phyloP scores from a whole-genome alignment of 2,329 filamentous ascomycete species.

The Aspergillus hiratsukae region DNA sequence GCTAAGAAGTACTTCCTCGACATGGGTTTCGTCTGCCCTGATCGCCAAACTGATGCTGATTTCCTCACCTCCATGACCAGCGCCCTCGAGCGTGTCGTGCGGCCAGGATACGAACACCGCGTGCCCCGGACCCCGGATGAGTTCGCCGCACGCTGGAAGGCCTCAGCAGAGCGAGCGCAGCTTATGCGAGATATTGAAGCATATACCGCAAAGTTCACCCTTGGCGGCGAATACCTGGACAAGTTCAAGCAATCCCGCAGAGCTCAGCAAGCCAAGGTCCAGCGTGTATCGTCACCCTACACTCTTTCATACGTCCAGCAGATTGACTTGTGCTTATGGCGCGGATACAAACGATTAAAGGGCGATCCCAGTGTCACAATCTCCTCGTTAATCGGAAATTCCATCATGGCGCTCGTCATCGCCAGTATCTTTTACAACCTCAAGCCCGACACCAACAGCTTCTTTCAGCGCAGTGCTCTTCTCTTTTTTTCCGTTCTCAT shows the following conservation, averaged over 20 bases:
- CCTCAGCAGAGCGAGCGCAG: constrained; percentile 40
- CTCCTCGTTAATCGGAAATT: constrained; percentile 60
- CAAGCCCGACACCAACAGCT: constrained; percentile 57
- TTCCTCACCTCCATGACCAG: constrained; percentile 66
- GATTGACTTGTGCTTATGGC: constrained; percentile 68
- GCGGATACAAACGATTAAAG: constrained; percentile 67
- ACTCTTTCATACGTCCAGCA: constrained; percentile 74
- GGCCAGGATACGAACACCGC: constrained; percentile 54
- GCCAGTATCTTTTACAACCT: constrained; percentile 75
- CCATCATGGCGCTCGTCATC: constrained; percentile 68
- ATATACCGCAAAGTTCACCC: constrained; percentile 22
- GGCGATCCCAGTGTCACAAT: constrained; percentile 70
- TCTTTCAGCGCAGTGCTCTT: constrained; percentile 70
- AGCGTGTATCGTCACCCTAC: constrained; percentile 67
- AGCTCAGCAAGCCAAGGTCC: constrained; percentile 32
- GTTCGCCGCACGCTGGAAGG: constrained; percentile 54
- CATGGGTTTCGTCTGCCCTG: constrained; percentile 62
- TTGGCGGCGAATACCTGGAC: constrained; percentile 28
- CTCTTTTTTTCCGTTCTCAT: constrained; percentile 80
- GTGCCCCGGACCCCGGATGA: constrained; percentile 65
- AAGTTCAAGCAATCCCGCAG: constrained; percentile 31
- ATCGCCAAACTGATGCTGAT: constrained; percentile 61
- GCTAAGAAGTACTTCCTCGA: constrained; percentile 62
- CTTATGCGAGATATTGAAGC: constrained; percentile 33
- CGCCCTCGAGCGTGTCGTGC: constrained; percentile 51